Conservation (phyloP, 1,139 yeast species). For the Scheffersomyces titani region DNA sequence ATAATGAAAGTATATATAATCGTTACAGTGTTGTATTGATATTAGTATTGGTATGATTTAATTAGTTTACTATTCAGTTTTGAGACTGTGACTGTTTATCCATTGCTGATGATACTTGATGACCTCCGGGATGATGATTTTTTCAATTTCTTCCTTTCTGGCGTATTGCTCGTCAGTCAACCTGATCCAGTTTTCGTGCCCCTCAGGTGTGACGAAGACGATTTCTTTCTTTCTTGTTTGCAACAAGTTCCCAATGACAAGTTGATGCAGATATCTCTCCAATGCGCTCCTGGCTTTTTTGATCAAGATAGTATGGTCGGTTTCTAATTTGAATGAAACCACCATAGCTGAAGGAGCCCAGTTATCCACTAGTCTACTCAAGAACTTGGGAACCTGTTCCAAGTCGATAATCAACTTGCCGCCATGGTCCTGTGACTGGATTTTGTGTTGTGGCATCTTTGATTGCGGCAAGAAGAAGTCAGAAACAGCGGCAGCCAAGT, state of each 20-base stretch:
- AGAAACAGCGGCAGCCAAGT: constrained; percentile 95
- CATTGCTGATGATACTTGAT: constrained; percentile 61
- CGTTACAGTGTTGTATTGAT: too few relatives aligned
- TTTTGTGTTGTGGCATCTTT: constrained; percentile 87
- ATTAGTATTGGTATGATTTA: background rate
- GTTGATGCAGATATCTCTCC: constrained; percentile 82
- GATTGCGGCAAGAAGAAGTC: constrained; percentile 92
- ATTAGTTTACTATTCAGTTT: background rate
- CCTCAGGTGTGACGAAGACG: constrained; percentile 70
- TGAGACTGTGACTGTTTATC: constrained; percentile 32
- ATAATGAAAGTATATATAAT: too few relatives aligned
- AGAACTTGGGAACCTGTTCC: constrained; percentile 95
- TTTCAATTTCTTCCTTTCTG: constrained; percentile 61
- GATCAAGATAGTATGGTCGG: constrained; percentile 71
- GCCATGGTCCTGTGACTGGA: constrained; percentile 75
- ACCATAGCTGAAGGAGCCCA: constrained; percentile 98
- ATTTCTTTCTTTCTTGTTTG: constrained; percentile 89
- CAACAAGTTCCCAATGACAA: constrained; percentile 91
- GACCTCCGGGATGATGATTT: constrained; percentile 75
- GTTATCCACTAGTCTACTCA: constrained; percentile 80
- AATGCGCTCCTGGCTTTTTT: constrained; percentile 79
- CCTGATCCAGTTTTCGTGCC: constrained; percentile 49
- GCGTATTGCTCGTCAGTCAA: constrained; percentile 44
- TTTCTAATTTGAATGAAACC: constrained; percentile 90
- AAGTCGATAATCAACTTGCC: constrained; percentile 80